Evolutionary conservation across 805 yeast species (phyloP).

Genomic region (Cephaloascus albidus): DNA sequence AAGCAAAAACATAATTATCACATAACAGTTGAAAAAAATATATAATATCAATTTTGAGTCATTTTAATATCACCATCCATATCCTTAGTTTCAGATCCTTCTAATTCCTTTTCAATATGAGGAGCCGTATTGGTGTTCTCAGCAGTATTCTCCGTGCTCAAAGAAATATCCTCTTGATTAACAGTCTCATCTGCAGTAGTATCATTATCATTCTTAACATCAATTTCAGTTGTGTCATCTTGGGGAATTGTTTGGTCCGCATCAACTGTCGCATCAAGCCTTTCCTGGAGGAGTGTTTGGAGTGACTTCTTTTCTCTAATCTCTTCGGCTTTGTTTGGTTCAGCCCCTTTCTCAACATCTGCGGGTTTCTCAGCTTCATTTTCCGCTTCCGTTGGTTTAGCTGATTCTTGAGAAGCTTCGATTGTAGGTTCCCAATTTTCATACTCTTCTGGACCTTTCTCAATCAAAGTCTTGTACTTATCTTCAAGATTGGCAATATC

Average conservation of each 20-base stretch:
- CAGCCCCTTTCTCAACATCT: conserved; percentile 6
- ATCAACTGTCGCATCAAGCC: conserved; percentile 23
- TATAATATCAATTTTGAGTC: not conserved
- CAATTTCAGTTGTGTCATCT: conserved; percentile 32
- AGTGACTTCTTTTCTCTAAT: conserved; percentile 4
- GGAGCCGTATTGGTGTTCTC: not conserved
- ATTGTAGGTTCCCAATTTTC: conserved; percentile 3
- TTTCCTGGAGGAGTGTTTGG: conserved; percentile 12
- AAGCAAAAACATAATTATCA: not conserved
- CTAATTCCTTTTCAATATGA: not conserved
- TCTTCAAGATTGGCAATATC: conserved; percentile 19
- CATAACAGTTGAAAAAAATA: not conserved
- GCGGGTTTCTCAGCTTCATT: conserved; percentile 9
- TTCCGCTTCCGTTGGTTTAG: conserved; percentile 4
- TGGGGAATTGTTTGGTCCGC: conserved; percentile 41
- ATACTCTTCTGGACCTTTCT: conserved; percentile 28
- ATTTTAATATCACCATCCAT: not conserved
- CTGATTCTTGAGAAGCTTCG: conserved; percentile 8
- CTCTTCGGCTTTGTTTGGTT: conserved; percentile 2
- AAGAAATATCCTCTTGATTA: conserved; percentile 5
- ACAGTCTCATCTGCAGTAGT: conserved; percentile 30
- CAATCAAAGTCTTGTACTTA: conserved; percentile 21
- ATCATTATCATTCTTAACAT: conserved; percentile 30
- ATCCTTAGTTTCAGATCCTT: not conserved
- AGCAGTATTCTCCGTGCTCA: not conserved